Base-by-base conservation (phyloP, 306 rosid genomes). In the Ceratonia siliqua region DNA sequence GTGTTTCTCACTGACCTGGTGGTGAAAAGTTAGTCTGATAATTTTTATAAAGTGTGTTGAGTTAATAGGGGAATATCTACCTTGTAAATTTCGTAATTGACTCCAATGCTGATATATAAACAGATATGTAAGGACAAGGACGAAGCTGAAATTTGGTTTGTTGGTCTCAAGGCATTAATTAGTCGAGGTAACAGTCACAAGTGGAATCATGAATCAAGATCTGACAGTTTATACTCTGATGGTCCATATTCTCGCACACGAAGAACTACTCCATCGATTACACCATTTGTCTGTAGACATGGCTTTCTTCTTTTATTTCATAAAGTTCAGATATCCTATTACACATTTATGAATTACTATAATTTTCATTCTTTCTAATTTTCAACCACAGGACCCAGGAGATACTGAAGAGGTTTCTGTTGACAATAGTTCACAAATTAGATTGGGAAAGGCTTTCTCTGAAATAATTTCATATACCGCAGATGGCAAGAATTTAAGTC, bases 81-180 rank as follows among this genome's bases (percentile, higher is more conserved):
- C 61, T 59, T 63, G 49, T 70, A 41, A 76, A 49, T 49, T 56
- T 71, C 61, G 15, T 72, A 65, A 48, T 36, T 83, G 86, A 78
- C 58, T 39, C 12, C 66, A 27, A 69, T 70, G n/a, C 46, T 76
- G 62, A 71, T 81, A 28, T 75, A 30, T 85, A 86, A 77, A 67
- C 88, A 94, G 99, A 92, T 94, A 74, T 94, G 99, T 80, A 94
- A 94, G 82, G 99, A 94, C 86, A 94, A 94, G 88, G 97, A 88
- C 8, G 99, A 94, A 85, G 99, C 96, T 75, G 99, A 94, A 84
- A 88, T 87, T 46, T 94, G 99, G 99, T 86, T 92, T 91, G 95
- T 83, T 45, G 97, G 96, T 82, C 96, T 94, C 21, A 94, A 90
- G 83, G 96, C 95, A 55, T 77, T 94, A 78, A 82, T 90, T 70